A percentile compares a stretch with the other conserved stretches of the same genome.
phyloP scores from a whole-genome alignment of 2,329 filamentous ascomycete genomes.

The Microdochium bolleyi region DNA sequence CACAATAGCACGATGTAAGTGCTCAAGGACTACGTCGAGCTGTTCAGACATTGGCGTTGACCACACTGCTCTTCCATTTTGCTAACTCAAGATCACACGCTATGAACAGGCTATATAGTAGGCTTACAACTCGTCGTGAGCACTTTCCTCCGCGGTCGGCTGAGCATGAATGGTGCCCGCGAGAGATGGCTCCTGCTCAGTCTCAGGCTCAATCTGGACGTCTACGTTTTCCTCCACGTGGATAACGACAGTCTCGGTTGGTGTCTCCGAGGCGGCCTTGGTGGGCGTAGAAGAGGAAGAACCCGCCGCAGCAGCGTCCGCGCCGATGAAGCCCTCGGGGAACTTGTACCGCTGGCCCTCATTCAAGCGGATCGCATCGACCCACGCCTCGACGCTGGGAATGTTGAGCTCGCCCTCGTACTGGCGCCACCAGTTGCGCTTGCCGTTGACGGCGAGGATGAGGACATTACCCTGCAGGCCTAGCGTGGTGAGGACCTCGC shows the following conservation, averaged over 20 bases:
- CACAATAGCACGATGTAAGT: neutral
- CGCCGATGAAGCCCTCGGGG: slow-evolving; percentile 49
- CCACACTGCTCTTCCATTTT: too few relatives aligned
- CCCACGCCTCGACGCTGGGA: slow-evolving; percentile 69
- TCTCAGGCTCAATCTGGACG: slow-evolving; percentile 17
- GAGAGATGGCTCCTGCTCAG: slow-evolving; percentile 11
- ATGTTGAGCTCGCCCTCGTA: slow-evolving; percentile 56
- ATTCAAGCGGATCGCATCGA: slow-evolving; percentile 85
- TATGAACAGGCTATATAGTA: neutral
- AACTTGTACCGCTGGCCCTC: slow-evolving; percentile 75
- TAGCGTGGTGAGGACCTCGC: slow-evolving; percentile 55
- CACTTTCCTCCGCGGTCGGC: slow-evolving; percentile 21
- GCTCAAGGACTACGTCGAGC: too few relatives aligned
- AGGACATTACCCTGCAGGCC: slow-evolving; percentile 55
- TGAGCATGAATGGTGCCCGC: slow-evolving; percentile 4
- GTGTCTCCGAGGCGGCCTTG: slow-evolving; percentile 25
- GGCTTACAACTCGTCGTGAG: slow-evolving; percentile 43
- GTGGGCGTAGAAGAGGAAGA: neutral
- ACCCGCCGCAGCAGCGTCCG: slow-evolving; percentile 22
- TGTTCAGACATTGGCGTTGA: too few relatives aligned
- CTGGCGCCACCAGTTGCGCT: slow-evolving; percentile 77
- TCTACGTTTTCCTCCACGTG: slow-evolving; percentile 21
- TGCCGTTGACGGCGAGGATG: slow-evolving; percentile 76
- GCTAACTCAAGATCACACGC: neutral
- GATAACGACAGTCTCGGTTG: slow-evolving; percentile 34